Conservation (phyloP, 495 filamentous ascomycete species). For the Podospora fimiseda region DNA sequence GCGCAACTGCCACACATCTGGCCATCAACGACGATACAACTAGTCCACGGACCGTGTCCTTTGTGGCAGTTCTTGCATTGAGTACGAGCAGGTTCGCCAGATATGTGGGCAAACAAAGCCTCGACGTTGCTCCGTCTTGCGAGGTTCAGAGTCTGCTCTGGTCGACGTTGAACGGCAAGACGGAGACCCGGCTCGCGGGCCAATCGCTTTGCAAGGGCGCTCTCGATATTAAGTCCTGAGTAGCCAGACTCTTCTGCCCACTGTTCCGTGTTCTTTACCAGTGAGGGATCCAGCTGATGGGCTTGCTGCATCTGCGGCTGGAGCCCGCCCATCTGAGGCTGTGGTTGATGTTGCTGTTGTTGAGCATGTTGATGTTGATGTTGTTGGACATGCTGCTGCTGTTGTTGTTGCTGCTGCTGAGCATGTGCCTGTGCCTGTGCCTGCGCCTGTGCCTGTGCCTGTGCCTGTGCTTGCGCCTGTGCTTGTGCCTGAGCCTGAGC, state of each 20-base stretch:
- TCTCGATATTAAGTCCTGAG: conserved; percentile 36
- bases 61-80: conserved; percentile 50
- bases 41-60: conserved; percentile 44
- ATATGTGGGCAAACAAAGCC: conserved; percentile 45
- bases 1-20: conserved; percentile 49
- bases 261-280: conserved; percentile 34
- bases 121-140: conserved; percentile 44
- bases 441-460: conserved; percentile 5
- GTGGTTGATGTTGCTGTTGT: conserved; percentile 20
- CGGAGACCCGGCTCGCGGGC: conserved; percentile 39
- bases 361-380: conserved; percentile 22
- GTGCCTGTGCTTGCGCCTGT: conserved; percentile 1
- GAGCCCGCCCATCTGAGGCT: conserved; percentile 18
- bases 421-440: conserved; percentile 1
- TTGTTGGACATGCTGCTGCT: conserved; percentile 21
- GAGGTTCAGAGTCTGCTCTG: conserved; percentile 40
- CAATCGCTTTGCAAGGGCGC: conserved; percentile 41
- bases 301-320: conserved; percentile 25
- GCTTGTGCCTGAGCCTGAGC: conserved; percentile 11
- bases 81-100: conserved; percentile 34
- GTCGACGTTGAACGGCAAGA: conserved; percentile 38
- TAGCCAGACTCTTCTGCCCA: conserved; percentile 39
- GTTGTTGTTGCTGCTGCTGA: conserved; percentile 8
- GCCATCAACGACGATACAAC: conserved; percentile 41
- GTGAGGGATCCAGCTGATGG: conserved; percentile 29